A percentile compares a stretch with the other conserved stretches of the same genome.
Evolutionary conservation across 2,329 filamentous ascomycete species (phyloP).

Genomic region (Macroventuria anomochaeta): DNA sequence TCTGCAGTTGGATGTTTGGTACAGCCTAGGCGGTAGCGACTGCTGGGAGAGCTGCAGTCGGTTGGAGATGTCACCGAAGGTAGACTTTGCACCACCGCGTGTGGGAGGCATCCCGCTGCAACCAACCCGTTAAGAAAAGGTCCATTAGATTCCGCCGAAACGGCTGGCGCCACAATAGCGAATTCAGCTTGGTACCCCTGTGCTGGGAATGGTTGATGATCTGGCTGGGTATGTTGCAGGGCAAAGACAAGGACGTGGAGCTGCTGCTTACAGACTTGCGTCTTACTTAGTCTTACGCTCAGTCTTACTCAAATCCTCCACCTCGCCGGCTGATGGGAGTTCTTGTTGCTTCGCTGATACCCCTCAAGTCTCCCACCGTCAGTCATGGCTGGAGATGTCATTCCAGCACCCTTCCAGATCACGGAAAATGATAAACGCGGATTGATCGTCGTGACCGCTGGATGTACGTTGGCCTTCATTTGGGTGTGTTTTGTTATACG

Average conservation of each 20-base stretch:
- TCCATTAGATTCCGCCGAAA: constrained; percentile 2
- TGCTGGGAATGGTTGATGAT: constrained; percentile 3
- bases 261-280: constrained; percentile 12
- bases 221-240: constrained; percentile 13
- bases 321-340: constrained; percentile 10
- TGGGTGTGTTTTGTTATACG: constrained; percentile 41
- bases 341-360: constrained; percentile 4
- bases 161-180: constrained; percentile 5
- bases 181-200: constrained; percentile 15
- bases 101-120: constrained; percentile 6
- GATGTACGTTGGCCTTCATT: constrained; percentile 37
- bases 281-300: constrained; percentile 5
- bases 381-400: constrained; percentile 31
- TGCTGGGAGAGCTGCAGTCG: not conserved
- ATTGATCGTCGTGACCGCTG: constrained; percentile 42
- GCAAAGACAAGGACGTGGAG: constrained; percentile 10
- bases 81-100: not conserved
- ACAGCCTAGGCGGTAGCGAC: not conserved
- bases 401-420: constrained; percentile 40
- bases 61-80: not conserved
- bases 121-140: not conserved
- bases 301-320: constrained; percentile 2
- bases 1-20: not conserved
- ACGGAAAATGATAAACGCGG: constrained; percentile 41
- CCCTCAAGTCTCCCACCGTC: constrained; percentile 1